Evolutionary conservation across 371 early-diverging fungal genomes (phyloP).

Genomic region (Haplosporangium sp.): DNA sequence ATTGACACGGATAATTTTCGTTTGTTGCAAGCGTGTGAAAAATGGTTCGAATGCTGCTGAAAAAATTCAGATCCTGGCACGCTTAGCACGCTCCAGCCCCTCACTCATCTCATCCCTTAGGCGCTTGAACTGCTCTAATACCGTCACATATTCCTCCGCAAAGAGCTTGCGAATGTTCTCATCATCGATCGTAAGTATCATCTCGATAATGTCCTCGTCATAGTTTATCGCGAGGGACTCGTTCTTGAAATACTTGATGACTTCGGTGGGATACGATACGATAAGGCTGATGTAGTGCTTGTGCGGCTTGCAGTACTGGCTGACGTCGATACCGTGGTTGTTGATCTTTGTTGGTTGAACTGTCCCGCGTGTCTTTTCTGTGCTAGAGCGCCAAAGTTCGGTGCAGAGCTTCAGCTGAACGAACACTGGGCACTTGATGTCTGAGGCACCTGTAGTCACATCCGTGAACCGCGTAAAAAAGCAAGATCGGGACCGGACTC

Average conservation of each 20-base stretch:
- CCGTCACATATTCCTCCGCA: neutral
- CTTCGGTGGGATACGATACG: too few relatives aligned
- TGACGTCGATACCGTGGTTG: slow-evolving; percentile 1
- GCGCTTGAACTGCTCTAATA: neutral
- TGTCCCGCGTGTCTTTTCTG: slow-evolving; percentile 2
- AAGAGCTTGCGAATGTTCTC: slow-evolving; percentile 1
- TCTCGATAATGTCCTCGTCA: slow-evolving; percentile 1
- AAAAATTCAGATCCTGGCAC: slow-evolving; percentile 3
- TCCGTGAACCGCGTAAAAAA: slow-evolving; percentile 23
- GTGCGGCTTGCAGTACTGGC: too few relatives aligned
- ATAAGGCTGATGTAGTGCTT: too few relatives aligned
- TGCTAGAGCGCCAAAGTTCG: neutral
- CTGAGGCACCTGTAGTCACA: neutral
- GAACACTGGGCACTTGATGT: slow-evolving; percentile 7
- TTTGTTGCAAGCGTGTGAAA: too few relatives aligned
- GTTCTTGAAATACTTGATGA: neutral
- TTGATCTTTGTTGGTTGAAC: slow-evolving; percentile 12
- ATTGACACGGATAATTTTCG: too few relatives aligned
- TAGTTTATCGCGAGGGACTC: neutral
- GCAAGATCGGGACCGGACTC: slow-evolving; percentile 23
- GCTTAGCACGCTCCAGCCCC: neutral
- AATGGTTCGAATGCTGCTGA: too few relatives aligned
- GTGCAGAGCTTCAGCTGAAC: slow-evolving; percentile 12
- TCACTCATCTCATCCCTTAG: neutral
- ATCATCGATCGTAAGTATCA: neutral